Base-by-base conservation (phyloP, 345 rosid species). In the Turnera subulata region DNA sequence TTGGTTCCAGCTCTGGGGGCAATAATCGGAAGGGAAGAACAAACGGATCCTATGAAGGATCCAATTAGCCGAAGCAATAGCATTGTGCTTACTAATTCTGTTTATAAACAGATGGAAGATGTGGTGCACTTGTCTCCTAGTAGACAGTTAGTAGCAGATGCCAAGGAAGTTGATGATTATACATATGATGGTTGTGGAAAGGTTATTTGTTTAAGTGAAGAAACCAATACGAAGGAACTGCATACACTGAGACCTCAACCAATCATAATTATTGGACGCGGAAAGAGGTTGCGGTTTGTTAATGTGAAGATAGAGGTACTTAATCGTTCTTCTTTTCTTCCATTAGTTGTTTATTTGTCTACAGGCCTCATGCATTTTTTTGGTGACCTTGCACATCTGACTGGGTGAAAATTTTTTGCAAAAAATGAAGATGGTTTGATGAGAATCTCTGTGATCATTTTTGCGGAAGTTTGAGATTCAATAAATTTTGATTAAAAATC, bases 161-260 rank as follows among this genome's bases (percentile, higher is more conserved):
- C 80, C 16, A 68, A 78, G 55, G 88, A 85, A 62, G 75, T 93
- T 81, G 84, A 85, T 74, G 96, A 89, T 33, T 93, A 82, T 60
- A 81, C 59, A 43, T 93, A 93, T 76, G 93, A 93, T 62, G 99
- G 99, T 52, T 82, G 94, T 71, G 99, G 99, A 45, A 87, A 77
- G 68, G 72, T 74, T 32, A 77, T 93, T 48, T 63, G 67, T 61
- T 81, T 93, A 66, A 84, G 77, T 71, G 84, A 67, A 43, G 90
- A 82, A 68, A 70, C 68, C 57, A 71, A 73, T 37, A 67, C 55
- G 50, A 86, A 81, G 72, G 80, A 81, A 59, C 53, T 53, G 17
- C 76, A 71, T 64, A 52, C 76, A 45, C 68, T 62, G 47, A 78
- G 78, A 63, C 72, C 74, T 72, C 85, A 57, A 66, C 96, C 99